Percentiles rank a stretch among this genome's conserved stretches.
These are phyloP conservation scores for Aureobasidium sp. DNA, from an alignment of 2,329 filamentous ascomycete species.

Conservation along the genomic window DNA sequence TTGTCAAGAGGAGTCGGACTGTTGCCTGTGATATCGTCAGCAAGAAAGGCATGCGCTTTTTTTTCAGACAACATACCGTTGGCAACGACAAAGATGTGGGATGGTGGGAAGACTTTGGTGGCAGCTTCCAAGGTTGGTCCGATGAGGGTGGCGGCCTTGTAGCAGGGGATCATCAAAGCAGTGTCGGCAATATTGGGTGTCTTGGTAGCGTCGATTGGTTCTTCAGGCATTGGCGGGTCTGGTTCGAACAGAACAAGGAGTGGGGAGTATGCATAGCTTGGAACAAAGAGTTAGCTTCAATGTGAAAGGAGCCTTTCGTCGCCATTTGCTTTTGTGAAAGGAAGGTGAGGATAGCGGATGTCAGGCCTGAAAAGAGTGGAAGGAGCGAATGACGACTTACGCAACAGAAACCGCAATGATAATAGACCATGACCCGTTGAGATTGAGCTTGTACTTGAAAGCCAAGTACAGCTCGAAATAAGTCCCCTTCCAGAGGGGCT, in stretches of 20 bases:
- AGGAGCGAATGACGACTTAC: slow-evolving; percentile 3
- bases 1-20: slow-evolving; percentile 41
- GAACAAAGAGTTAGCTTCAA: neutral
- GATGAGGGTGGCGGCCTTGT: slow-evolving; percentile 40
- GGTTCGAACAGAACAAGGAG: slow-evolving; percentile 31
- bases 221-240: slow-evolving; percentile 28
- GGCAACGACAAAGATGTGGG: slow-evolving; percentile 43
- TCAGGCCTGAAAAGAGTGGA: neutral
- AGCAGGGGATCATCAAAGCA: slow-evolving; percentile 42
- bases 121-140: slow-evolving; percentile 39
- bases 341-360: neutral
- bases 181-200: slow-evolving; percentile 30
- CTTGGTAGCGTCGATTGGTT: slow-evolving; percentile 17
- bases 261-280: slow-evolving; percentile 22
- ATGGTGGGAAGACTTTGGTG: slow-evolving; percentile 39
- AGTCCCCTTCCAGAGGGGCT: slow-evolving; percentile 41
- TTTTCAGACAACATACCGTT: slow-evolving; percentile 31
- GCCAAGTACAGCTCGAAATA: slow-evolving; percentile 38
- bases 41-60: too few species aligned
- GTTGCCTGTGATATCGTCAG: slow-evolving; percentile 25
- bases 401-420: slow-evolving; percentile 31
- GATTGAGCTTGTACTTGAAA: slow-evolving; percentile 34
- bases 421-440: slow-evolving; percentile 31
- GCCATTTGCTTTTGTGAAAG: neutral
- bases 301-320: neutral